Percentiles rank a stretch among this genome's conserved stretches.
phyloP scores from a whole-genome alignment of 257 asterid genomes.

The Rauvolfia tetraphylla region DNA sequence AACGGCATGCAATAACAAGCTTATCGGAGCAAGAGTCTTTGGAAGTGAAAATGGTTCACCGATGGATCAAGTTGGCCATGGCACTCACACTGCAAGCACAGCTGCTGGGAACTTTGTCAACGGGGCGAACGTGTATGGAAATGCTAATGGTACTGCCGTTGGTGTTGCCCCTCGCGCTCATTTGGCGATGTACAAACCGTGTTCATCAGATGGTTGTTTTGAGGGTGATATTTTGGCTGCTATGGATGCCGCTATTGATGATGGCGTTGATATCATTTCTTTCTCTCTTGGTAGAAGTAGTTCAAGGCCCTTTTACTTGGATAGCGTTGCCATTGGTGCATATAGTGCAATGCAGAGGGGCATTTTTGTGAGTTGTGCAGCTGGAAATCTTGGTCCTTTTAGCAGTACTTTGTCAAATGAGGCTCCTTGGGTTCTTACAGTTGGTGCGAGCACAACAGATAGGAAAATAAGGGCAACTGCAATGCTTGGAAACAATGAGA shows the following conservation, averaged over 20 bases:
- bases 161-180: constrained; percentile 63
- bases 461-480: constrained; percentile 6
- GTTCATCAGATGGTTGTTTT: constrained; percentile 22
- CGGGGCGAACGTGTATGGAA: constrained; percentile 44
- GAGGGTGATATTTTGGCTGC: neutral
- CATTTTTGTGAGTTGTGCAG: constrained; percentile 22
- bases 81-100: constrained; percentile 48
- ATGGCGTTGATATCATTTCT: constrained; percentile 12
- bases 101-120: constrained; percentile 50
- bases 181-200: constrained; percentile 46
- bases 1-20: constrained; percentile 38
- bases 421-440: constrained; percentile 11
- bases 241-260: neutral
- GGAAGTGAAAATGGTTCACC: neutral
- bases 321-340: constrained; percentile 17
- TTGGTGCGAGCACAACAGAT: constrained; percentile 12
- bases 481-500: constrained; percentile 9
- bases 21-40: constrained; percentile 45
- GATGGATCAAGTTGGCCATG: constrained; percentile 38
- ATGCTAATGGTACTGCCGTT: constrained; percentile 45
- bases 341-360: constrained; percentile 19
- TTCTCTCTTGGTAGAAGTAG: neutral
- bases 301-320: neutral
- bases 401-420: neutral
- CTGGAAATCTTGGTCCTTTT: constrained; percentile 18